These are phyloP conservation scores for Ilex aquifolium DNA, from an alignment of 257 asterid species.

Conservation along the genomic window DNA sequence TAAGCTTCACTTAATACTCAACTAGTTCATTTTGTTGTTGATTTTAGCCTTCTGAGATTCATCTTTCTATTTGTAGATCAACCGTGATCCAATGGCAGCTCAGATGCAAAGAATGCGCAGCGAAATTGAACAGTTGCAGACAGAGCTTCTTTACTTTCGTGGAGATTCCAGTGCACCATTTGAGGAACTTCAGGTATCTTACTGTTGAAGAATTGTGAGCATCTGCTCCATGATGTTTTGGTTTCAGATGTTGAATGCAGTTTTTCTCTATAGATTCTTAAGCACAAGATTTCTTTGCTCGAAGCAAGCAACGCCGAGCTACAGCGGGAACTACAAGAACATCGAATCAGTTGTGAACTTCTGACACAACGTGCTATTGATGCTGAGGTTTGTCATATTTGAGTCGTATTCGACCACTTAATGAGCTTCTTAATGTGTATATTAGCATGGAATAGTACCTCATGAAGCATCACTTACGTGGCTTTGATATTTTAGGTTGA, in stretches of 20 bases:
- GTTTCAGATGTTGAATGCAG: too few relatives aligned
- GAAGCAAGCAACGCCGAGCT: conserved; percentile 79
- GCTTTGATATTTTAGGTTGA: conserved; percentile 46
- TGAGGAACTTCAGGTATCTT: conserved; percentile 76
- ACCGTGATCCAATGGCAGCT: conserved; percentile 80
- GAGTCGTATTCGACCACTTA: conserved; percentile 2
- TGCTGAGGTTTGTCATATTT: conserved; percentile 63
- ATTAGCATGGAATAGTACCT: not conserved
- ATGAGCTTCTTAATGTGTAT: not conserved
- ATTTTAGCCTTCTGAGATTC: not conserved
- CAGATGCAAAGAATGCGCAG: conserved; percentile 85
- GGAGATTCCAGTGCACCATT: conserved; percentile 65
- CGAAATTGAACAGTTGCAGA: conserved; percentile 85
- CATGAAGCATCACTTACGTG: not conserved
- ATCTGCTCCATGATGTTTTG: not conserved
- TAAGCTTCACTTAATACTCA: conserved; percentile 26
- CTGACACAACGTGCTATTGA: conserved; percentile 68
- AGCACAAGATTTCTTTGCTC: conserved; percentile 81
- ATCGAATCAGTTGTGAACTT: conserved; percentile 50
- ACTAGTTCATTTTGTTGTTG: not conserved
- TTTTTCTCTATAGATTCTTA: conserved; percentile 53
- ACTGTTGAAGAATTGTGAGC: not conserved
- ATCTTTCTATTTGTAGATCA: conserved; percentile 43
- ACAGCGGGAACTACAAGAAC: conserved; percentile 63
- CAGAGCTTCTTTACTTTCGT: conserved; percentile 78